Conservation (phyloP, 2,329 filamentous ascomycete species). For the Monilinia fructicola region DNA sequence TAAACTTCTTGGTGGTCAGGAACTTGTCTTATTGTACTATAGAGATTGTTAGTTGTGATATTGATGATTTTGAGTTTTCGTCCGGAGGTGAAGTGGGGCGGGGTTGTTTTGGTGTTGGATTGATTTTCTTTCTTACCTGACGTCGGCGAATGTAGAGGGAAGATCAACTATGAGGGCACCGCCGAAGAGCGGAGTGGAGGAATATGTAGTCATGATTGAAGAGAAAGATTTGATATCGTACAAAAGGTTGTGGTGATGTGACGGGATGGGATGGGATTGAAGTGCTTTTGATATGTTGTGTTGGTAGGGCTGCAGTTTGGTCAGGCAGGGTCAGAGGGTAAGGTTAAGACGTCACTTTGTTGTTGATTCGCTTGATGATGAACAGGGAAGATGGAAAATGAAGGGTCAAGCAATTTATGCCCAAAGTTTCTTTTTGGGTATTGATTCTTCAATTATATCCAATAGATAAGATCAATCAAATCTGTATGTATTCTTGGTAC, state of each 20-base stretch:
- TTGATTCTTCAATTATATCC: not conserved
- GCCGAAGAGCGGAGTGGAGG: constrained; percentile 62
- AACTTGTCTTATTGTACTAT: constrained; percentile 71
- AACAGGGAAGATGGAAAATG: constrained; percentile 10
- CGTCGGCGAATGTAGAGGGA: constrained; percentile 67
- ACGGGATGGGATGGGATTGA: not conserved
- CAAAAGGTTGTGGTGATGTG: not conserved
- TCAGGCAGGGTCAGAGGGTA: not conserved
- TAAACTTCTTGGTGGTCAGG: constrained; percentile 91
- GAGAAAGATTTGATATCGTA: not conserved
- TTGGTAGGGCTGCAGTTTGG: constrained; percentile 19
- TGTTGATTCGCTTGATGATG: constrained; percentile 8
- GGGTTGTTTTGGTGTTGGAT: constrained; percentile 9
- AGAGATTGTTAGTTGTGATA: constrained; percentile 27
- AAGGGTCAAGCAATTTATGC: not conserved
- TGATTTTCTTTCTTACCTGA: constrained; percentile 55
- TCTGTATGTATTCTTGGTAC: not conserved
- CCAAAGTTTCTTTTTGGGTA: not conserved
- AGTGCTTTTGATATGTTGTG: constrained; percentile 10
- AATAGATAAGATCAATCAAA: too few relatives aligned
- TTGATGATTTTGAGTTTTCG: constrained; percentile 20
- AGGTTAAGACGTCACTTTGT: constrained; percentile 14
- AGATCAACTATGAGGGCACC: constrained; percentile 70
- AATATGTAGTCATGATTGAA: constrained; percentile 14
- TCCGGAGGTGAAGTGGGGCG: constrained; percentile 10